phyloP scores from a whole-genome alignment of 2,329 filamentous ascomycete genomes.

The Ilyonectria mors-panacis region DNA sequence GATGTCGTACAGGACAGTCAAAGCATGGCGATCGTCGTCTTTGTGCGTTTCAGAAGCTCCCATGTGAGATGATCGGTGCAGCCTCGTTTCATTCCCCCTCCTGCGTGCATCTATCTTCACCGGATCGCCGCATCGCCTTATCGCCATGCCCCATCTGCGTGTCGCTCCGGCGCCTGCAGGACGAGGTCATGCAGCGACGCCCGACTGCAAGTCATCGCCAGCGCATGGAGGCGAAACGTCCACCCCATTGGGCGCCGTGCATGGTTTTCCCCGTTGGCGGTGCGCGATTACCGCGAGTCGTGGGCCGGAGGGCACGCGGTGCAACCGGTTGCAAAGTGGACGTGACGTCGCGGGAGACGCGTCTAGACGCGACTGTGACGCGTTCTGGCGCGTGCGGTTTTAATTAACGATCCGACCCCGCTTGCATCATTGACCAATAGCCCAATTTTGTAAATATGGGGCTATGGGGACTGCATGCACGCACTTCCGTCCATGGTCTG shows the following conservation, averaged over 20 bases:
- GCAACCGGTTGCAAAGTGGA: background rate
- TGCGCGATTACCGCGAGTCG: slow-evolving; percentile 27
- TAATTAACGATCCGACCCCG: slow-evolving; percentile 18
- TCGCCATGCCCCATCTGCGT: slow-evolving; percentile 13
- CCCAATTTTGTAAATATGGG: slow-evolving; percentile 18
- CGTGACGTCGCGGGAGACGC: slow-evolving; percentile 31
- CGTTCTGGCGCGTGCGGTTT: slow-evolving; percentile 27
- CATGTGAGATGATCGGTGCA: slow-evolving; percentile 15
- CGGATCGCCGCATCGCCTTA: slow-evolving; percentile 11
- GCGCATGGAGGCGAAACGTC: slow-evolving; percentile 19
- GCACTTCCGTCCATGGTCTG: slow-evolving; percentile 45
- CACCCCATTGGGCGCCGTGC: slow-evolving; percentile 15
- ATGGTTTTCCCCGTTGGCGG: background rate
- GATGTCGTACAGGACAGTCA: background rate
- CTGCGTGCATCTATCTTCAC: slow-evolving; percentile 3
- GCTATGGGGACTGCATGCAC: slow-evolving; percentile 38
- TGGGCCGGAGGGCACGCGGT: slow-evolving; percentile 7
- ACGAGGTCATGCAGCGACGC: slow-evolving; percentile 19
- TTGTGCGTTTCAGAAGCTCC: slow-evolving; percentile 22
- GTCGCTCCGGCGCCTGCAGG: slow-evolving; percentile 3
- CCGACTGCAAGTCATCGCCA: slow-evolving; percentile 29
- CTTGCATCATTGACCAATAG: slow-evolving; percentile 36
- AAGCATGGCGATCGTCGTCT: background rate
- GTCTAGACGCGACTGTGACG: slow-evolving; percentile 20
- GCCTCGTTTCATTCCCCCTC: background rate